Conservation (phyloP, 768 basidiomycete genomes). For the Rhodotorula sphaerocarpa region DNA sequence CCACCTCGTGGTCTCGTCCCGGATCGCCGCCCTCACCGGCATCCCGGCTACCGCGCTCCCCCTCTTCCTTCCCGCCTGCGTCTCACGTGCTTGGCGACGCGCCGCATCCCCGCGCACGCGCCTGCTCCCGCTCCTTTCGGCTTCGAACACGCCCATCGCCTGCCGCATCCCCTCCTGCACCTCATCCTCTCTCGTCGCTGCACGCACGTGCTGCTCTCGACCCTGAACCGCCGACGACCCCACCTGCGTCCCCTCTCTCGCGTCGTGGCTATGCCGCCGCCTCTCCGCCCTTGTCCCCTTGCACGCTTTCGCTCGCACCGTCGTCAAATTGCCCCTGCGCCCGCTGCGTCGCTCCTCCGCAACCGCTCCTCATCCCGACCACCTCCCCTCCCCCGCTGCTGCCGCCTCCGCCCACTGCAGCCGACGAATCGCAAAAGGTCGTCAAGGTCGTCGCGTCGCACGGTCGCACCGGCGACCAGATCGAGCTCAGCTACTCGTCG, state of each 20-base stretch:
- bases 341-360: too few relatives aligned
- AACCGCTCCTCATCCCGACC: neutral
- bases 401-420: slow-evolving; percentile 19
- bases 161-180: neutral
- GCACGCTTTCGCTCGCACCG: too few relatives aligned
- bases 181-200: neutral
- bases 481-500: slow-evolving; percentile 73
- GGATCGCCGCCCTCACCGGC: neutral
- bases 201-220: neutral
- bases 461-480: slow-evolving; percentile 82
- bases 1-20: slow-evolving; percentile 1
- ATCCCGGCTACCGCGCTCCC: neutral
- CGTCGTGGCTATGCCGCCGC: neutral
- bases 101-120: slow-evolving; percentile 14
- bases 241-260: neutral
- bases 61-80: too few relatives aligned
- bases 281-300: neutral
- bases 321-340: too few relatives aligned
- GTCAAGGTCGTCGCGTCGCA: slow-evolving; percentile 91
- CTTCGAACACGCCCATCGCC: neutral
- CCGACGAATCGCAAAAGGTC: slow-evolving; percentile 90
- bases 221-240: neutral
- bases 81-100: neutral
- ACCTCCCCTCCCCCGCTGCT: neutral
- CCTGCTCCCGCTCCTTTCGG: neutral